phyloP scores from a whole-genome alignment of 225 moss, liverwort and hornwort genomes.

The Bryum argenteum region DNA sequence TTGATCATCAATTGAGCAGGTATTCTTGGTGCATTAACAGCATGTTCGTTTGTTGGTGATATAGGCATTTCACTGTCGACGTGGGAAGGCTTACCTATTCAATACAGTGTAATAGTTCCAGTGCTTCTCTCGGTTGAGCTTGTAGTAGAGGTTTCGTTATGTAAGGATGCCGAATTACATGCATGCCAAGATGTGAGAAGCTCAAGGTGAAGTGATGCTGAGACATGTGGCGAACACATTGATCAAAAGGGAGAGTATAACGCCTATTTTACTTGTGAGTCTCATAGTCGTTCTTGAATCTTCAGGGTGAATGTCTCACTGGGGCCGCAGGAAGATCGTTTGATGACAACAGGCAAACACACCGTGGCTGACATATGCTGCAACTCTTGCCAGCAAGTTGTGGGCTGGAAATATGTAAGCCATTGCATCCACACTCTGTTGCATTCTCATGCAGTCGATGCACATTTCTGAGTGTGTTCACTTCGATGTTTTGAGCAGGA shows the following conservation, averaged over 20 bases:
- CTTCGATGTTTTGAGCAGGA: constrained; percentile 52
- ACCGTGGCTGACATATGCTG: constrained; percentile 98
- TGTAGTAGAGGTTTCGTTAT: constrained; percentile 8
- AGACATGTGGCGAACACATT: no score
- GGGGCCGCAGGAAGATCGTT: constrained; percentile 91
- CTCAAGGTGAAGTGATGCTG: not conserved
- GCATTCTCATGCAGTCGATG: not conserved
- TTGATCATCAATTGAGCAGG: not conserved
- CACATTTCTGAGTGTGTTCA: constrained; percentile 10
- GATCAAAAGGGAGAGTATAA: no score
- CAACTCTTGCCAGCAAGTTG: constrained; percentile 88
- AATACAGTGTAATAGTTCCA: constrained; percentile 83
- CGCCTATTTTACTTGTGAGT: constrained; percentile 9
- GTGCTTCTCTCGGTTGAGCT: constrained; percentile 19
- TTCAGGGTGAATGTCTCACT: constrained; percentile 96
- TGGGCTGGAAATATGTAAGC: constrained; percentile 97
- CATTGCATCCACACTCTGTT: not conserved
- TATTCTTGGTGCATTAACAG: constrained; percentile 23
- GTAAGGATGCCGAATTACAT: constrained; percentile 12
- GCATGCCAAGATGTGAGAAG: constrained; percentile 2
- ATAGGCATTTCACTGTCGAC: constrained; percentile 90
- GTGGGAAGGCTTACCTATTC: constrained; percentile 97
- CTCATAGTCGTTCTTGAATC: constrained; percentile 23
- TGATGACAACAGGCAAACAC: constrained; percentile 97
- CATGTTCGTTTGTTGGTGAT: constrained; percentile 21